Base-by-base conservation (phyloP, 768 basidiomycete genomes). In the Mycena epipterygia region DNA sequence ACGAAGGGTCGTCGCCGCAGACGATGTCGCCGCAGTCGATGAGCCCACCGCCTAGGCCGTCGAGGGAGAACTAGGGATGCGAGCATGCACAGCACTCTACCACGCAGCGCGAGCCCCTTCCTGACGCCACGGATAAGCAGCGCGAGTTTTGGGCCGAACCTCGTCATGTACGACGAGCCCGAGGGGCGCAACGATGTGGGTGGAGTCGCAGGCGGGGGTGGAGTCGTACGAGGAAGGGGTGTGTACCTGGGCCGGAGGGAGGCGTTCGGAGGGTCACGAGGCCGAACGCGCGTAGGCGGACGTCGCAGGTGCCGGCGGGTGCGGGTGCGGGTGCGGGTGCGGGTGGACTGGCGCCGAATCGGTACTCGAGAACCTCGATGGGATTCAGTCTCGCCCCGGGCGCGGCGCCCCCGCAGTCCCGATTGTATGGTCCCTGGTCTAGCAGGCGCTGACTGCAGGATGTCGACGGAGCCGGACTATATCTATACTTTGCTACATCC, bases 161-260 rank as follows among this genome's bases (percentile, higher is more conserved):
- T 87, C 5, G 77, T 78, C 27, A 70, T 74, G 37, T 81, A 83
- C 58, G 85, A 74, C 78, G 89, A 81, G 75, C 82, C 57, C 76
- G 83, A 63, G 37, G 68, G 74, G 32, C 78, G 79, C 73, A 72
- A 72, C 59, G 78, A 80, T 25, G 85, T 85, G n/a, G 72, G 84
- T 32, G 64, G 75, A 44, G 67, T 73, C 8, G 74, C 81, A 6
- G 88, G 93, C 14, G n/a, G 95, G 96, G 25, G 87, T 98, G 55
- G 91, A 91, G 51, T 81, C 98, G 64, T n/a, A 89, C 88, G 63
- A 96, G 98, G 73, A 83, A 89, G 74, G 97, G 97, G 17, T 95
- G 95, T 42, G 93, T 96, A 2, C 91, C 93, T 44, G 88, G 88
- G 41, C 88, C 90, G 11, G 91, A 93, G 21, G 92, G 93, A 7